Conservation (phyloP, 306 rosid species). For the Rubus idaeus region DNA sequence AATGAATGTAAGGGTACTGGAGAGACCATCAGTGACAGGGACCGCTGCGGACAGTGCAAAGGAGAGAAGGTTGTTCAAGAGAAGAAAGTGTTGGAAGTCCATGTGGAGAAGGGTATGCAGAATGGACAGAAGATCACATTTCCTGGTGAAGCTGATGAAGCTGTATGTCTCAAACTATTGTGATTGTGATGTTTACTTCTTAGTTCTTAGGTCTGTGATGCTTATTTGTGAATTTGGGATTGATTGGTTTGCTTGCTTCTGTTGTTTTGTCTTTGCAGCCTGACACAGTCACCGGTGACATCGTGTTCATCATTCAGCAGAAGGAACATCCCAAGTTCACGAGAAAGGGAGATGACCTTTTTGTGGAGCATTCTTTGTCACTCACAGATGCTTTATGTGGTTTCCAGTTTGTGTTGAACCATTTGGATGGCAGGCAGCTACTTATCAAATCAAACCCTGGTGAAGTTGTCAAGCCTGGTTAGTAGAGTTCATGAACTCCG, state of each 20-base stretch:
- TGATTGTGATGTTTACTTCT: too few relatives aligned
- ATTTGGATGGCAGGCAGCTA: slow-evolving; percentile 63
- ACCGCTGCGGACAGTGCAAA: slow-evolving; percentile 74
- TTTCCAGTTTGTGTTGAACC: slow-evolving; percentile 63
- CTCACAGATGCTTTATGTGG: slow-evolving; percentile 76
- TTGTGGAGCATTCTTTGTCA: slow-evolving; percentile 66
- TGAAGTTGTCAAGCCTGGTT: slow-evolving; percentile 72
- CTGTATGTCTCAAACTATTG: slow-evolving; percentile 34
- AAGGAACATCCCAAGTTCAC: slow-evolving; percentile 80
- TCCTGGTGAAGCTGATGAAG: slow-evolving; percentile 92
- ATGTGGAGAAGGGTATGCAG: slow-evolving; percentile 92
- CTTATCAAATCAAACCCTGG: slow-evolving; percentile 67
- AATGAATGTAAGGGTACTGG: slow-evolving; percentile 93
- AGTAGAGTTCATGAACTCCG: not conserved
- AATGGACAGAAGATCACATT: slow-evolving; percentile 82
- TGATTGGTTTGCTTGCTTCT: slow-evolving; percentile 15
- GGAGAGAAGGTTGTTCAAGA: slow-evolving; percentile 81
- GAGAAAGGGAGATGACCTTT: slow-evolving; percentile 70
- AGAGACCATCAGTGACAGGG: slow-evolving; percentile 69
- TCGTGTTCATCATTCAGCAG: slow-evolving; percentile 71
- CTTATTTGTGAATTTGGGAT: not conserved
- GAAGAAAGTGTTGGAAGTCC: slow-evolving; percentile 75
- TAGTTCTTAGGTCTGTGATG: not conserved
- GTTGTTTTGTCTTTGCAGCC: slow-evolving; percentile 49
- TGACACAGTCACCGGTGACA: slow-evolving; percentile 74